phyloP scores from a whole-genome alignment of 2,329 filamentous ascomycete genomes.

The Penicillium sp. region DNA sequence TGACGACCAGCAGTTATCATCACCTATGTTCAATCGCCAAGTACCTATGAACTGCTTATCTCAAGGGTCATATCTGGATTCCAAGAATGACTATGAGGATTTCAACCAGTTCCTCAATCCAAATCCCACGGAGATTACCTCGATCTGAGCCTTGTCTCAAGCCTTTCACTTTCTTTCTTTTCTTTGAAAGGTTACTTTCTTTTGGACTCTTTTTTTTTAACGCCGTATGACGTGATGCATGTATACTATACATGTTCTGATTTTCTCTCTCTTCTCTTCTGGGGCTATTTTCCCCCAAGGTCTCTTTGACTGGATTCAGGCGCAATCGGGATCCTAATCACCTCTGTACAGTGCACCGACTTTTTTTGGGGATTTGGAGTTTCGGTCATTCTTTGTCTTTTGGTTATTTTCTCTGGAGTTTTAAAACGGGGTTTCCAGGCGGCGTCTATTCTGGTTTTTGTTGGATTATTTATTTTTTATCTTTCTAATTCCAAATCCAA shows the following conservation, averaged over 20 bases:
- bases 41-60: conserved; percentile 38
- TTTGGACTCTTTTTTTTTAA: conserved; percentile 15
- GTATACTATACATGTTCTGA: conserved; percentile 34
- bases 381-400: not conserved
- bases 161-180: too few relatives aligned
- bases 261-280: conserved; percentile 14
- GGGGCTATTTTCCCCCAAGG: conserved; percentile 19
- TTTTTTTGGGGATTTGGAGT: conserved; percentile 16
- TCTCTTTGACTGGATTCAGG: conserved; percentile 10
- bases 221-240: conserved; percentile 36
- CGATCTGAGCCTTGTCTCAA: conserved; percentile 30
- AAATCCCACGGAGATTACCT: conserved; percentile 40
- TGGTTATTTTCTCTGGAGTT: not conserved
- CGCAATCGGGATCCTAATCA: conserved; percentile 19
- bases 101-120: conserved; percentile 44
- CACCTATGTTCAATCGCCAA: conserved; percentile 40
- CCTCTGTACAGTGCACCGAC: conserved; percentile 23
- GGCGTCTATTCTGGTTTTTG: conserved; percentile 2
- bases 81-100: conserved; percentile 40
- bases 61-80: conserved; percentile 31
- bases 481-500: not conserved
- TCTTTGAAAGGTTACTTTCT: not conserved
- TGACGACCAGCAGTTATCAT: conserved; percentile 33
- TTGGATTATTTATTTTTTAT: too few relatives aligned
- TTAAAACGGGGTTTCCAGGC: conserved; percentile 19